Base-by-base conservation (phyloP, 192 early-diverging fungal species). In the Phycomyces nitens region DNA sequence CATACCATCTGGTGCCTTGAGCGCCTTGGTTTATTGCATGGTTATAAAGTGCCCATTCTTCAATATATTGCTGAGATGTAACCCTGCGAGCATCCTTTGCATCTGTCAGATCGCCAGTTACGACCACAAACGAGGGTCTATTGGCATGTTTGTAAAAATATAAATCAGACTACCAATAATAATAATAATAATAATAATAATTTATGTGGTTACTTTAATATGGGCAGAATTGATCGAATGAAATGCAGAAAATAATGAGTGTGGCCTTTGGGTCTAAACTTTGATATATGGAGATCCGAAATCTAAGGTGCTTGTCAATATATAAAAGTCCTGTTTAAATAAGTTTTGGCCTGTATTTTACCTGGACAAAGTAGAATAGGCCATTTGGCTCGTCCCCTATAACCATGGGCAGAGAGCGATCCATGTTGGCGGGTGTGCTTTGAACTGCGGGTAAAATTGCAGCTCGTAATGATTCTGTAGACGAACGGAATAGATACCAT, bases 21-120 rank as follows among this genome's bases (percentile, higher is more conserved):
- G 81, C 75, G 8, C 42, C 22, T 18, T 69, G 68, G 5, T 87
- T 75, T 12, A 97, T 72, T 1, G 88, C 79, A 0, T 60, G 66
- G 20, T 82, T 67, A 61, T 97, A 96, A 6, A 86, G 78, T 40
- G 52, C 39, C 94, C 93, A 95, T 64, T 97, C 94, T n/a, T 89
- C 85, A 10, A 71, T 6, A 47, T 92, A 86, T 72, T 95, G 95
- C 77, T 76, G 64, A 12, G 91, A 93, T 20, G 72, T 81, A 5
- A 89, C 74, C 10, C 76, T 74, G 18, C 81, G 73, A 26, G 73
- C 62, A 66, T 89, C 86, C 61, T 94, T 94, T 14, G 90, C 94
- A 76, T 97, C 92, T 0, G 93, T 94, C 63, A 96, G 66, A 72
- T 96, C 94, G 0, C 94, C 95, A 0, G 94, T 94, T 8, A 89